Percentiles rank a stretch among this genome's conserved stretches.
Evolutionary conservation across 352 stramenopile genomes (phyloP).

Genomic region (Phytophthora constricta): DNA sequence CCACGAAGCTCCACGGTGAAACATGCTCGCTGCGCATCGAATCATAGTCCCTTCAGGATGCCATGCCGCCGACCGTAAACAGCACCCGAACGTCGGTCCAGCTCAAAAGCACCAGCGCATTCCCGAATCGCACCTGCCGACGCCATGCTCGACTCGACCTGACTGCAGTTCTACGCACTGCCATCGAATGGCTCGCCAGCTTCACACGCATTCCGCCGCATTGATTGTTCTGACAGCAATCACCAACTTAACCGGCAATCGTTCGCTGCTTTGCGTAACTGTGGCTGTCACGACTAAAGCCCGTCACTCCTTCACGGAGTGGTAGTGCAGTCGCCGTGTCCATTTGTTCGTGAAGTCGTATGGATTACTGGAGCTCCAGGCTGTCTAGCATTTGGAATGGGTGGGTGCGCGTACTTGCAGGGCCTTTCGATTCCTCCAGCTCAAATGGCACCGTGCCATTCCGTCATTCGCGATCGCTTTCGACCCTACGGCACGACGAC

Average conservation of each 20-base stretch:
- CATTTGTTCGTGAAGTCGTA: conserved; percentile 57
- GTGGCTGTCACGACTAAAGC: conserved; percentile 21
- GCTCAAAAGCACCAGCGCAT: too few species aligned
- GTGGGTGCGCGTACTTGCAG: conserved; percentile 30
- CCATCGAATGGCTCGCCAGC: conserved; percentile 8
- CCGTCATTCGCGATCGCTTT: conserved; percentile 54
- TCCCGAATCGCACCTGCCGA: not conserved
- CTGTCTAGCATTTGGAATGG: too few species aligned
- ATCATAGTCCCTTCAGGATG: too few species aligned
- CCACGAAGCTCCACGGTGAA: too few species aligned
- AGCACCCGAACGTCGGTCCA: not conserved
- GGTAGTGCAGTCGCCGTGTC: conserved; percentile 54
- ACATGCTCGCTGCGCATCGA: too few species aligned
- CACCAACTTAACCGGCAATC: conserved; percentile 36
- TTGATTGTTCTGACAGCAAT: conserved; percentile 33
- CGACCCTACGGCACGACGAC: conserved; percentile 47
- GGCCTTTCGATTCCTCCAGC: conserved; percentile 50
- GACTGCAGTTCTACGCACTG: conserved; percentile 5
- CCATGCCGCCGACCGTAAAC: too few species aligned
- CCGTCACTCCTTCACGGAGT: conserved; percentile 42
- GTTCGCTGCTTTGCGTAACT: conserved; percentile 22
- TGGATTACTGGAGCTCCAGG: too few species aligned
- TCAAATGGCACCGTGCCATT: conserved; percentile 48
- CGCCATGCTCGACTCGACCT: conserved; percentile 23
- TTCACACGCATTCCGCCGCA: conserved; percentile 38